Evolutionary conservation across 2,329 filamentous ascomycete genomes (phyloP).

Genomic region (Thermomyces lanuginosus): DNA sequence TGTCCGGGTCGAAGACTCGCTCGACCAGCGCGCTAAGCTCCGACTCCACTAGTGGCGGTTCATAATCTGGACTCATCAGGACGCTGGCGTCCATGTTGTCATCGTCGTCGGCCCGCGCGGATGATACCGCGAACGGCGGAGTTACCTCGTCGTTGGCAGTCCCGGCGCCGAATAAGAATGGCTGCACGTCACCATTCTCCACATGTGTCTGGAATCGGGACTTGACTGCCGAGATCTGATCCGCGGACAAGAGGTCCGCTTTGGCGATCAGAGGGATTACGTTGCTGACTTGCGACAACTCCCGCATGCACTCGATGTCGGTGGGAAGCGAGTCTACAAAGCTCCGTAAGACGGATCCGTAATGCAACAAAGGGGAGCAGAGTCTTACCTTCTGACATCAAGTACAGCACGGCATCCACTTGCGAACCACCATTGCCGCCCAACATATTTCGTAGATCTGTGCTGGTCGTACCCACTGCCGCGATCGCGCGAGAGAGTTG

Average conservation of each 20-base stretch:
- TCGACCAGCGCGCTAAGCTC: constrained; percentile 57
- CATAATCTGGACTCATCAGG: constrained; percentile 81
- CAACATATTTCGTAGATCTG: constrained; percentile 59
- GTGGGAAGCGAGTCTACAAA: constrained; percentile 38
- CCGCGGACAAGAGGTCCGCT: constrained; percentile 49
- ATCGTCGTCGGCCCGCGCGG: constrained; percentile 50
- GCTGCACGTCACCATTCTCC: constrained; percentile 36
- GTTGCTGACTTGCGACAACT: constrained; percentile 59
- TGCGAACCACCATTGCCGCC: constrained; percentile 69
- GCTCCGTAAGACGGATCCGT: constrained; percentile 5
- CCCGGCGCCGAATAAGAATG: constrained; percentile 46
- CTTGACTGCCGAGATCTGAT: constrained; percentile 45
- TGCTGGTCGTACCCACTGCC: constrained; percentile 47
- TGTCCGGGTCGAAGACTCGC: constrained; percentile 60
- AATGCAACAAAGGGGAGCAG: constrained; percentile 1
- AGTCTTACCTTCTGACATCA: constrained; percentile 53
- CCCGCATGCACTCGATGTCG: constrained; percentile 57
- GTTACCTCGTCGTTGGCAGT: constrained; percentile 10
- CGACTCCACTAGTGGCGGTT: constrained; percentile 60
- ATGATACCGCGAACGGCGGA: constrained; percentile 62
- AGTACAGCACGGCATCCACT: constrained; percentile 72
- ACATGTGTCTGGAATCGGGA: constrained; percentile 25
- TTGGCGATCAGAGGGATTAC: constrained; percentile 69
- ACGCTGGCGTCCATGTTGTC: constrained; percentile 86
- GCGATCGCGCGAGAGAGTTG: constrained; percentile 48